Base-by-base conservation (phyloP, 441 rosid genomes). In the Pelargonium myrrhifolium region DNA sequence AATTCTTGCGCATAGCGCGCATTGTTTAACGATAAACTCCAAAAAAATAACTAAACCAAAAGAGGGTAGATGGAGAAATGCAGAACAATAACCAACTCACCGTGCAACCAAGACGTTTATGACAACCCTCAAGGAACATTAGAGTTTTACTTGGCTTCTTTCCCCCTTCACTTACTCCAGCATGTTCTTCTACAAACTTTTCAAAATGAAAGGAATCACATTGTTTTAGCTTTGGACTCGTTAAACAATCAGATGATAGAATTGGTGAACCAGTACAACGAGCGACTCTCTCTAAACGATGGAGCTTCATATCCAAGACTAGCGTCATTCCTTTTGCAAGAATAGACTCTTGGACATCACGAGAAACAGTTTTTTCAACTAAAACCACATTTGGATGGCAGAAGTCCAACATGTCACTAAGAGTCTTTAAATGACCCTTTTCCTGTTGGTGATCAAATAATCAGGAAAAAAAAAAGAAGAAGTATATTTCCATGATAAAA, bases 51-150 rank as follows among this genome's bases (percentile, higher is more conserved):
- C 31, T 26, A 26, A 26, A 26, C 31, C 31, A 26, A 26, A 26
- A 26, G 31, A 4, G 31, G 31, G 3, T 26, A 26, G 31, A 26
- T n/a, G n/a, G n/a, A n/a, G 3, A 26, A 26, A 2, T 26, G 31
- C 35, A 31, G 26, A 8, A 15, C 9, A 64, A 17, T 3, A 40
- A 70, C 51, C 72, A 3, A 89, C 97, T 89, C 71, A 94, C 99
- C 45, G 99, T 94, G 79, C 96, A 94, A 65, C 96, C 98, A 64
- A 87, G 76, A 72, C 77, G 86, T 42, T 87, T 86, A 35, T 91
- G 90, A 70, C 89, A 94, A 60, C 97, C 97, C 76, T 92, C 96
- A 65, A 94, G 71, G 72, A 92, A 92, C 99, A 94, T 89, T 79
- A 94, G 80, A 47, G 99, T 92, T 79, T 89, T 94, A 73, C 81